Evolutionary conservation across 768 basidiomycete species (phyloP).

Genomic region (Suillus alpinus): DNA sequence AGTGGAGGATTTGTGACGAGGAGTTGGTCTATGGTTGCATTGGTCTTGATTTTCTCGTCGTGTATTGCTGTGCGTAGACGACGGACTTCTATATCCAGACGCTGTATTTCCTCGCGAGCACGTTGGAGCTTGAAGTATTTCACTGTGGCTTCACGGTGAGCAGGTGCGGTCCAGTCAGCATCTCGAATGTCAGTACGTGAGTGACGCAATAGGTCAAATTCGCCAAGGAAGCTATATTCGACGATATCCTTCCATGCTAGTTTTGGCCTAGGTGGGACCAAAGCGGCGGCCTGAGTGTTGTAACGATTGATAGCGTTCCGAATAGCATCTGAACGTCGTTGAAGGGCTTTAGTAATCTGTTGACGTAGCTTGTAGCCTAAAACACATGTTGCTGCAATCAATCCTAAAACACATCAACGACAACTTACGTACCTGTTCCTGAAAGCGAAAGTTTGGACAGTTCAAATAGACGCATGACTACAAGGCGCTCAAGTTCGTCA

Average conservation of each 20-base stretch:
- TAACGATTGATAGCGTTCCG: too few relatives aligned
- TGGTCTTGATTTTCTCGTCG: slow-evolving; percentile 14
- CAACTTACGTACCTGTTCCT: slow-evolving; percentile 7
- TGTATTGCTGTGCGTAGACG: slow-evolving; percentile 15
- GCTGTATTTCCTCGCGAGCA: slow-evolving; percentile 28
- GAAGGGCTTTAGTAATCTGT: slow-evolving; percentile 29
- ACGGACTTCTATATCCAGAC: slow-evolving; percentile 23
- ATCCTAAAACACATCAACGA: neutral
- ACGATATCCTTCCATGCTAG: slow-evolving; percentile 16
- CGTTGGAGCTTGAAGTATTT: slow-evolving; percentile 23
- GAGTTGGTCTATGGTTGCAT: neutral
- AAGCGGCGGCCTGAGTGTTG: too few relatives aligned
- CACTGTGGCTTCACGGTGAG: slow-evolving; percentile 16
- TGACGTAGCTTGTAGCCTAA: slow-evolving; percentile 30
- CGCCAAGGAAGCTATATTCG: slow-evolving; percentile 13
- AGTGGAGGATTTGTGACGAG: neutral
- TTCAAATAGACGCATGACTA: slow-evolving; percentile 18
- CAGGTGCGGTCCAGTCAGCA: slow-evolving; percentile 4
- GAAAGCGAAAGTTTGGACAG: neutral
- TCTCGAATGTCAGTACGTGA: neutral
- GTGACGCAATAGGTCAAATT: slow-evolving; percentile 17
- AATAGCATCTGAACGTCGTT: slow-evolving; percentile 20
- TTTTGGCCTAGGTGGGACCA: slow-evolving; percentile 13
- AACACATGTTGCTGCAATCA: neutral
- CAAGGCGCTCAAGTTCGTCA: slow-evolving; percentile 28